Conservation (phyloP, 2,329 filamentous ascomycete genomes). For the Aspergillus pseudoterreus region DNA sequence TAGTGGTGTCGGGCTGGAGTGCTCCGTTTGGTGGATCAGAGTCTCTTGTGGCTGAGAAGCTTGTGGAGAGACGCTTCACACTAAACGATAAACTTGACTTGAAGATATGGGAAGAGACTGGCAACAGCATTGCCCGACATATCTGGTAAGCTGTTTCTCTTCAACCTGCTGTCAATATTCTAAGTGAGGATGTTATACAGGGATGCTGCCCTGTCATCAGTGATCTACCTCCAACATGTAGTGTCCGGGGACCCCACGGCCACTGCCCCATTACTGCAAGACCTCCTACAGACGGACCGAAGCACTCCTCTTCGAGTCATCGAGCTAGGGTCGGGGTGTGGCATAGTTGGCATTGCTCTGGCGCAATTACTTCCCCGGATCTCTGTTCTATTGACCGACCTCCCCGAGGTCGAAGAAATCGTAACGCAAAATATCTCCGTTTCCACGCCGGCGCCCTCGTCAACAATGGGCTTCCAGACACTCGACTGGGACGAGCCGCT, state of each 20-base stretch:
- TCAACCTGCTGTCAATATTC: slow-evolving; percentile 1
- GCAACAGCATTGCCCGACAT: slow-evolving; percentile 69
- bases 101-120: slow-evolving; percentile 64
- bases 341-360: slow-evolving; percentile 64
- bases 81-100: slow-evolving; percentile 40
- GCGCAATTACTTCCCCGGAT: slow-evolving; percentile 51
- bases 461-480: slow-evolving; percentile 46
- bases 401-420: slow-evolving; percentile 61
- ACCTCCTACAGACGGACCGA: slow-evolving; percentile 26
- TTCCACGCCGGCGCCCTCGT: slow-evolving; percentile 41
- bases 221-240: slow-evolving; percentile 49
- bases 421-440: slow-evolving; percentile 52
- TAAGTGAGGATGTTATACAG: slow-evolving; percentile 25
- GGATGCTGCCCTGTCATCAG: slow-evolving; percentile 59
- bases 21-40: slow-evolving; percentile 38
- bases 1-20: slow-evolving; percentile 58
- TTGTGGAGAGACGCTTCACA: slow-evolving; percentile 54
- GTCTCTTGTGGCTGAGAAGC: slow-evolving; percentile 44
- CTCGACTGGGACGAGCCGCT: slow-evolving; percentile 63
- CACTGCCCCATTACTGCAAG: slow-evolving; percentile 28
- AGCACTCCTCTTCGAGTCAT: slow-evolving; percentile 47
- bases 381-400: slow-evolving; percentile 61
- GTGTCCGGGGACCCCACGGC: slow-evolving; percentile 26
- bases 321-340: slow-evolving; percentile 66
- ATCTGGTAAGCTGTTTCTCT: slow-evolving; percentile 53